phyloP scores from a whole-genome alignment of 2,329 filamentous ascomycete species.

The Ilyonectria robusta region DNA sequence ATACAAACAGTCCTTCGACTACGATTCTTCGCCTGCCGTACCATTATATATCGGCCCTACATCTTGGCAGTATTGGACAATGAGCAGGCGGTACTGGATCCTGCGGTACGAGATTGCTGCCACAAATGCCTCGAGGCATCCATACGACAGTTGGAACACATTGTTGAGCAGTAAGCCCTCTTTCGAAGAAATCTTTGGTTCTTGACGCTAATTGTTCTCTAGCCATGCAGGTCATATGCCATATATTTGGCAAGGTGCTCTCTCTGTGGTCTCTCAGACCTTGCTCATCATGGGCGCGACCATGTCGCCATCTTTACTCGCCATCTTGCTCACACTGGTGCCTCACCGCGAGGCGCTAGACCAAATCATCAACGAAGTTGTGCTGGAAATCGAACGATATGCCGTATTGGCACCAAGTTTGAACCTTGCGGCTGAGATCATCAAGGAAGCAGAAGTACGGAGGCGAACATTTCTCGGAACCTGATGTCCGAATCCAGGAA shows the following conservation, averaged over 20 bases:
- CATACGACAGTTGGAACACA: slow-evolving; percentile 83
- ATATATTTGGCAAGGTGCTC: slow-evolving; percentile 87
- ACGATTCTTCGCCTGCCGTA: slow-evolving; percentile 87
- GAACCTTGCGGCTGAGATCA: slow-evolving; percentile 82
- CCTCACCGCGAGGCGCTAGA: slow-evolving; percentile 75
- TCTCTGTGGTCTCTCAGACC: slow-evolving; percentile 87
- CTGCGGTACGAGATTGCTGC: slow-evolving; percentile 81
- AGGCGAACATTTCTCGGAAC: slow-evolving; percentile 73
- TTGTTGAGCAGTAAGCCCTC: slow-evolving; percentile 77
- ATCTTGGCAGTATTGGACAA: slow-evolving; percentile 85
- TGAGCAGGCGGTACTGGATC: slow-evolving; percentile 79
- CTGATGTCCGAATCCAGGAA: slow-evolving; percentile 49
- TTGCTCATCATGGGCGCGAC: slow-evolving; percentile 88
- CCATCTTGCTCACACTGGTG: slow-evolving; percentile 72
- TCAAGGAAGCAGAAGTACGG: slow-evolving; percentile 83
- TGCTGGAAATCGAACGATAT: slow-evolving; percentile 82
- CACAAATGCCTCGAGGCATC: slow-evolving; percentile 86
- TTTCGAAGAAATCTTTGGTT: slow-evolving; percentile 4
- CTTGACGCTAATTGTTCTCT: slow-evolving; percentile 33
- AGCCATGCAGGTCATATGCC: slow-evolving; percentile 87
- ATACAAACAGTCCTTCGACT: slow-evolving; percentile 85
- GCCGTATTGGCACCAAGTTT: slow-evolving; percentile 83
- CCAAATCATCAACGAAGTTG: slow-evolving; percentile 82
- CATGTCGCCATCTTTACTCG: slow-evolving; percentile 80
- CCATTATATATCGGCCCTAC: slow-evolving; percentile 89